Percentiles rank a stretch among this genome's conserved stretches.
Conservation (phyloP, 805 yeast genomes). For the Hanseniaspora valbyensis region DNA sequence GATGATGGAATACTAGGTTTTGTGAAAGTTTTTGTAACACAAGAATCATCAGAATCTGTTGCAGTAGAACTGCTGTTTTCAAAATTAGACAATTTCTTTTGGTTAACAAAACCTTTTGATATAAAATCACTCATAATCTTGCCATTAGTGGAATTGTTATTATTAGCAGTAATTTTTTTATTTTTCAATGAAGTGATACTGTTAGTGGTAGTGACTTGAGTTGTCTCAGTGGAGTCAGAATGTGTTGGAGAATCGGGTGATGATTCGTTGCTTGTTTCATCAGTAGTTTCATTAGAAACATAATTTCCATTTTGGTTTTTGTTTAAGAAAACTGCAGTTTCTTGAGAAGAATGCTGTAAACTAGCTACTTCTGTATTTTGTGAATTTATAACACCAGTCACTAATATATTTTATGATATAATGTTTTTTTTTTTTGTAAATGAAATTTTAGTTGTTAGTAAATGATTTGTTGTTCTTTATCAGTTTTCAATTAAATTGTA, state of each 20-base stretch:
- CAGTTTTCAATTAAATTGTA: too few relatives aligned
- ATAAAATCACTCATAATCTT: neutral
- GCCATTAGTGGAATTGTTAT: too few relatives aligned
- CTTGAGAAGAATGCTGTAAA: neutral
- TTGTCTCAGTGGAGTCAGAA: neutral
- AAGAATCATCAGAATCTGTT: conserved; percentile 4
- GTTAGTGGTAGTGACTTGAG: neutral
- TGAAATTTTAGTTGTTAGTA: neutral
- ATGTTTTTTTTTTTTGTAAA: neutral
- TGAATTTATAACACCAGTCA: neutral
- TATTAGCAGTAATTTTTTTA: neutral
- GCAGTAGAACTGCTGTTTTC: neutral
- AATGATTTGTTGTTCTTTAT: neutral
- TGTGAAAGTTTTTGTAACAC: neutral
- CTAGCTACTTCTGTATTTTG: neutral
- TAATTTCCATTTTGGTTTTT: neutral
- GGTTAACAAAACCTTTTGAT: neutral
- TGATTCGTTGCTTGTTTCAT: conserved; percentile 4
- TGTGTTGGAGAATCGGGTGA: conserved; percentile 2
- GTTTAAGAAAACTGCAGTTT: neutral
- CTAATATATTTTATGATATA: neutral
- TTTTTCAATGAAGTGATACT: neutral
- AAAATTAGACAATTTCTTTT: neutral
- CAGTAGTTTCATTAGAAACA: neutral
- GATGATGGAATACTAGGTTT: neutral